Base-by-base conservation (phyloP, 2,329 filamentous ascomycete genomes). In the Podosphaera xanthii region DNA sequence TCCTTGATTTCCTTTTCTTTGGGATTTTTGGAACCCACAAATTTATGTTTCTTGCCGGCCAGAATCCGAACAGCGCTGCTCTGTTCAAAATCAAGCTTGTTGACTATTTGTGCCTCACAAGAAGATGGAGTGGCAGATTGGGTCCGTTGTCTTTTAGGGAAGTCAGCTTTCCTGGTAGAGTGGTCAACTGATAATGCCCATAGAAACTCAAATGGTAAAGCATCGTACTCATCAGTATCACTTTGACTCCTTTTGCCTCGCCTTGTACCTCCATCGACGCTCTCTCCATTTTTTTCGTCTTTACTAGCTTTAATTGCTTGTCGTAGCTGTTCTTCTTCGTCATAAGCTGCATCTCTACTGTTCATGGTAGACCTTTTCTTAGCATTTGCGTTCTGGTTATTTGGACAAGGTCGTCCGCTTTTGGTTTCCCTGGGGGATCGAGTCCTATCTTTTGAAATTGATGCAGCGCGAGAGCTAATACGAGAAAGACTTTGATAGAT, bases 301-400 rank as follows among this genome's bases (percentile, higher is more conserved):
- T 90, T 96, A 74, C 92, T 98, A 62, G 94, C 90, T 70, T 97
- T 91, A 65, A 98, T 89, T 36, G 91, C 92, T 64, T 86, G 81
- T 59, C 89, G 81, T 46, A 98, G 71, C 67, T 90, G 83, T 69
- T 94, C 88, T 65, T 94, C 90, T 71, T 98, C 92, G 64, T 97
- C 90, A 66, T 97, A 97, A 31, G 89, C 91, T 49, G 91, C 90
- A 70, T 89, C 86, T 62, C 91, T 82, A 70, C 92, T 98, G 69
- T 97, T 95, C 88, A 97, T 96, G 5, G 92, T 98, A 30, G 89
- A 95, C 35, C 92, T 81, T 61, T 92, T 81, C 70, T 96, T 97
- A 35, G 50, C 50, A 54, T 44, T 58, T 12, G 72, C 71, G 61
- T 66, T 67, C 58, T 68, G 67, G 36, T 67, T 61, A 58, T 66